A percentile compares a stretch with the other conserved stretches of the same genome.
phyloP scores from a whole-genome alignment of 2,329 filamentous ascomycete species.

The Fusarium torreyae region DNA sequence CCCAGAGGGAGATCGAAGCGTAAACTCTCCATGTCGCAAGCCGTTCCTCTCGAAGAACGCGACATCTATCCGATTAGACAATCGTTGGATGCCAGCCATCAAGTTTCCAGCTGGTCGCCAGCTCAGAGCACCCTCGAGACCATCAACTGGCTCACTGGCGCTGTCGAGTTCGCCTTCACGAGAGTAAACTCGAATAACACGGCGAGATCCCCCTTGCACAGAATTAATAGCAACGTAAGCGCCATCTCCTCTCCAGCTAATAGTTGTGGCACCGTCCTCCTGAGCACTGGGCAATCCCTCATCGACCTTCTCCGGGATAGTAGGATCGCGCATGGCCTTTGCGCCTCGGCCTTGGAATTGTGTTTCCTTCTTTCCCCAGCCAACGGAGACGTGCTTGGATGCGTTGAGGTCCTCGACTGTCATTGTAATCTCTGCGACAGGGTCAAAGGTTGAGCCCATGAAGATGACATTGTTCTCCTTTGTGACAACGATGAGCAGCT shows the following conservation, averaged over 20 bases:
- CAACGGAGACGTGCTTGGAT: constrained; percentile 96
- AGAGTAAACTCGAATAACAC: constrained; percentile 90
- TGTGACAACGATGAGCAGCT: constrained; percentile 87
- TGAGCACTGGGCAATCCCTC: constrained; percentile 80
- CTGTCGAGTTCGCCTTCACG: constrained; percentile 92
- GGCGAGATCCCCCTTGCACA: constrained; percentile 76
- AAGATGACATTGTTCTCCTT: constrained; percentile 84
- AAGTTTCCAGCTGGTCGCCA: constrained; percentile 94
- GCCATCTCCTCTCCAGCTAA: constrained; percentile 96
- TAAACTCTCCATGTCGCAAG: constrained; percentile 95
- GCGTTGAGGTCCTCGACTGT: constrained; percentile 82
- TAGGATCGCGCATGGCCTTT: constrained; percentile 89
- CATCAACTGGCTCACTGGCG: constrained; percentile 94
- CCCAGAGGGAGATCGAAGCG: constrained; percentile 77
- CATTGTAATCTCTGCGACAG: constrained; percentile 81
- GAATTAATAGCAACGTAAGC: constrained; percentile 90
- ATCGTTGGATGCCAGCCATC: constrained; percentile 86
- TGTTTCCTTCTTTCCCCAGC: constrained; percentile 98
- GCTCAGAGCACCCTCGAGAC: constrained; percentile 87
- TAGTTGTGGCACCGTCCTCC: constrained; percentile 80
- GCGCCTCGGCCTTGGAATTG: constrained; percentile 96
- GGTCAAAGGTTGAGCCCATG: constrained; percentile 94
- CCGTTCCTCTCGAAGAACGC: constrained; percentile 98
- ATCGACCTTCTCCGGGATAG: constrained; percentile 92
- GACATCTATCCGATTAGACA: constrained; percentile 79